Conservation (phyloP, 805 yeast species). For the Blastobotrys attinorum region DNA sequence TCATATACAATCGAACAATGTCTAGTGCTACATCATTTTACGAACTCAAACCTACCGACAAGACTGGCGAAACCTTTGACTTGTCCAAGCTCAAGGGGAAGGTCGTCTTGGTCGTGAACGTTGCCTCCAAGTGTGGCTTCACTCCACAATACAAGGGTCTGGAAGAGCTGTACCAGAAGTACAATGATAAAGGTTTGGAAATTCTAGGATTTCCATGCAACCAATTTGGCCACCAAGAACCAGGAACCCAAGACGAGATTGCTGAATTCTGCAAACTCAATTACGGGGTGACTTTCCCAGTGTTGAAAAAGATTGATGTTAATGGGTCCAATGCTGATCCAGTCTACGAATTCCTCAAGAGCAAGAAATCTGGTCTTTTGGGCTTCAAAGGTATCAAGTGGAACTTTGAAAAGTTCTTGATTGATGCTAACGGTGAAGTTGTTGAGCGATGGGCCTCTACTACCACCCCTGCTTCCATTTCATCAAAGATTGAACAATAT, state of each 20-base stretch:
- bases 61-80: constrained; percentile 49
- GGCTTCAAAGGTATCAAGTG: constrained; percentile 71
- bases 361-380: constrained; percentile 46
- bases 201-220: constrained; percentile 86
- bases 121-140: constrained; percentile 78
- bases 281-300: constrained; percentile 89
- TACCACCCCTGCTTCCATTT: constrained; percentile 57
- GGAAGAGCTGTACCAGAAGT: constrained; percentile 59
- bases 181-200: constrained; percentile 52
- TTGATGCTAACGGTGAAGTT: constrained; percentile 51
- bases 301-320: constrained; percentile 79
- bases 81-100: constrained; percentile 63
- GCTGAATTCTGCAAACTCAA: constrained; percentile 65
- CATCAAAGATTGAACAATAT: constrained; percentile 49
- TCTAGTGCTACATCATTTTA: constrained; percentile 43
- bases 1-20: too few species aligned
- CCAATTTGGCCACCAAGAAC: constrained; percentile 84
- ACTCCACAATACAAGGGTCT: constrained; percentile 71
- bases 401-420: constrained; percentile 72
- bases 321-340: constrained; percentile 79
- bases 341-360: constrained; percentile 70
- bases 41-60: constrained; percentile 57
- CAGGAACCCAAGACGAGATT: constrained; percentile 56
- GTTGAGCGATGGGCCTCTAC: constrained; percentile 56
- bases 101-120: constrained; percentile 77